Conservation (phyloP, 2,329 filamentous ascomycete species). For the Thermothelomyces thermophilus region DNA sequence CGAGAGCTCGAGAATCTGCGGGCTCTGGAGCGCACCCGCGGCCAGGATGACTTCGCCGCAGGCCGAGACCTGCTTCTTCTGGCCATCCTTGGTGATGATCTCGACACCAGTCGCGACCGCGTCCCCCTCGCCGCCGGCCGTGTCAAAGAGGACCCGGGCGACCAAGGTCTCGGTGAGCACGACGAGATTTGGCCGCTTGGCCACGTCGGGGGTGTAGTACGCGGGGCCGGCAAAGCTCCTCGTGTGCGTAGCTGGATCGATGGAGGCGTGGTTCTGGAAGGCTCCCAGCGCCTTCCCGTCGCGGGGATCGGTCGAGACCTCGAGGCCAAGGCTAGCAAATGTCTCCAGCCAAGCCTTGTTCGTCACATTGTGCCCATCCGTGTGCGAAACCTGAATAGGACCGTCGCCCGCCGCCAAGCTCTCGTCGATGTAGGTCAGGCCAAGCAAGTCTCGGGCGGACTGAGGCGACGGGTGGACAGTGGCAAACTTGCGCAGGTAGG, state of each 20-base stretch:
- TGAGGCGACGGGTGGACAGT: conserved; percentile 28
- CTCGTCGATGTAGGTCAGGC: conserved; percentile 31
- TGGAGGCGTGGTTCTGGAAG: conserved; percentile 20
- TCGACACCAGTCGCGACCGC: conserved; percentile 32
- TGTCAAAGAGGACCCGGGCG: conserved; percentile 29
- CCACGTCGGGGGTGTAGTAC: conserved; percentile 31
- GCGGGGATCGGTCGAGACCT: conserved; percentile 31
- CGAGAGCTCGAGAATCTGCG: conserved; percentile 32
- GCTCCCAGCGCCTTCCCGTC: conserved; percentile 18
- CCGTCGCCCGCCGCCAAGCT: conserved; percentile 28
- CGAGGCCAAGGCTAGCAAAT: conserved; percentile 31
- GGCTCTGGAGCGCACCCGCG: conserved; percentile 34
- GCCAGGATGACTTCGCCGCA: conserved; percentile 36
- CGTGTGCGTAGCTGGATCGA: conserved; percentile 21
- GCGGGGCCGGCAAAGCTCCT: conserved; percentile 29
- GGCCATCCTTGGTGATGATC: conserved; percentile 25
- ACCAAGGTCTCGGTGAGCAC: conserved; percentile 32
- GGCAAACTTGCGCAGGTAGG: conserved; percentile 32
- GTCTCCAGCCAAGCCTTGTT: conserved; percentile 34
- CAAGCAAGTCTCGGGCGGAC: conserved; percentile 26
- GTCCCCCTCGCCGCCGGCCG: conserved; percentile 18
- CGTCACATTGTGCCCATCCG: conserved; percentile 28
- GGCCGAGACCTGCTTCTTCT: conserved; percentile 15
- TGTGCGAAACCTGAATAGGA: conserved; percentile 34
- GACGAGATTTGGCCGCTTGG: conserved; percentile 30